These are phyloP conservation scores for Rhododendron ovatum DNA, from an alignment of 148 eudicot genomes.

Conservation along the genomic window DNA sequence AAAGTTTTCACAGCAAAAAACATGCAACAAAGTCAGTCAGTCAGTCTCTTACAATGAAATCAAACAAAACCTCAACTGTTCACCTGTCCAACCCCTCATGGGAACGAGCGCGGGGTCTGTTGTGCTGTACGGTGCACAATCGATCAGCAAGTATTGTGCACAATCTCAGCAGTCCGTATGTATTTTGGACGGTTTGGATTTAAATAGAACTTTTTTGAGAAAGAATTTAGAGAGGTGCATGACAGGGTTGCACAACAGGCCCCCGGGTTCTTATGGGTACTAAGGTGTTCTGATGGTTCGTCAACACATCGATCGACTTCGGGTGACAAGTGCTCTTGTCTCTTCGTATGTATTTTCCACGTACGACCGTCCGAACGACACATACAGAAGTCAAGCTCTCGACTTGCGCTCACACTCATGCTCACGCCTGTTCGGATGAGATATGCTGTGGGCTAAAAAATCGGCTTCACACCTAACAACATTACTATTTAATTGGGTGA, in stretches of 20 bases:
- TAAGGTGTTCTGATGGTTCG: background rate
- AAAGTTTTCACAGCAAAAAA: background rate
- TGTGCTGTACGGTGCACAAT: too few relatives aligned
- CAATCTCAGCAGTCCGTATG: too few relatives aligned
- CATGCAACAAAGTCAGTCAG: background rate
- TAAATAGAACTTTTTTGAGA: too few relatives aligned
- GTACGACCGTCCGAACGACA: too few relatives aligned
- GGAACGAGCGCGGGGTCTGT: background rate
- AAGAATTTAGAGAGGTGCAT: too few relatives aligned
- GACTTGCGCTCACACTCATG: too few relatives aligned
- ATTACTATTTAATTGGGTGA: background rate
- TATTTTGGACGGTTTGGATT: too few relatives aligned
- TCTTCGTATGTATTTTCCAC: too few relatives aligned
- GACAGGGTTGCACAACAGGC: too few relatives aligned
- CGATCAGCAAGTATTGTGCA: too few relatives aligned
- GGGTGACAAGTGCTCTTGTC: background rate
- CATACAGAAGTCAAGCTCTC: too few relatives aligned
- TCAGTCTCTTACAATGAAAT: background rate
- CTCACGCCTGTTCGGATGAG: background rate
- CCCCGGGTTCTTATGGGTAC: too few relatives aligned
- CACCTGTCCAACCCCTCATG: background rate
- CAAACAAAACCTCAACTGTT: background rate
- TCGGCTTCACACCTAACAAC: background rate
- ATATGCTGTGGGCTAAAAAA: background rate
- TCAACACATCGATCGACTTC: background rate